Evolutionary conservation across 2,329 filamentous ascomycete genomes (phyloP), one percentile per base, ranked within the genome.

Genomic region (Aureobasidium sp.): DNA sequence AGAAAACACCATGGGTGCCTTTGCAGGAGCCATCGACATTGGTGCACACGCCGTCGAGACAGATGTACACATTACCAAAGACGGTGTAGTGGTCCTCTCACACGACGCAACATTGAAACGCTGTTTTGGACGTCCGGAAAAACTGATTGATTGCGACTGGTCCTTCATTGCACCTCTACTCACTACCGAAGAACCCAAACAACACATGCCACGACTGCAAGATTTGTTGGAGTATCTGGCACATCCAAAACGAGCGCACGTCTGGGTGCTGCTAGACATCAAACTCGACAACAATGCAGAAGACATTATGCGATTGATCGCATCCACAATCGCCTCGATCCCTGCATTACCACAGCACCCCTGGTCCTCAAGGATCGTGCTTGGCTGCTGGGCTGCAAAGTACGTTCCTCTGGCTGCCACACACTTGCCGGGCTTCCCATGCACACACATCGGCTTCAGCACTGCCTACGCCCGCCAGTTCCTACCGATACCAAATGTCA

Each of bases 211-310:
- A 4, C 76, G 85, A 25, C 73, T 97, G 11, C 62, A 69, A 19
- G 90, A 96, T 62, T 71, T 96, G 50, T 73, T 96, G 7, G 75
- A 80, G 55, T 91, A 85, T 63, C 68, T 97, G 49, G 74, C 79
- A 0, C 72, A 79, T 59, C 83, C 83, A 0, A 84, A 76, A 1
- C 66, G 79, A 34, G 80, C 87, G 62, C 68, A 84, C 38, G 74
- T 90, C 8, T 95, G 90, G 90, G 62, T 93, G 5, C 69, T 96
- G 56, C 73, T 97, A 3, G 91, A 97, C 66, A 88, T 97, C 66
- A 97, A 96, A 82, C 76, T 81, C 22, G 82, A 89, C 62, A 86
- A 90, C 63, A 74, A 86, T 58, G 72, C 86, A 0, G 77, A 83
- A 14, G 75, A 81, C 37, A 75, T 96, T n/a, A 82, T 96, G 67